A percentile compares a stretch with the other conserved stretches of the same genome.
phyloP scores from a whole-genome alignment of 768 basidiomycete species.

The Termitomyces sp. region DNA sequence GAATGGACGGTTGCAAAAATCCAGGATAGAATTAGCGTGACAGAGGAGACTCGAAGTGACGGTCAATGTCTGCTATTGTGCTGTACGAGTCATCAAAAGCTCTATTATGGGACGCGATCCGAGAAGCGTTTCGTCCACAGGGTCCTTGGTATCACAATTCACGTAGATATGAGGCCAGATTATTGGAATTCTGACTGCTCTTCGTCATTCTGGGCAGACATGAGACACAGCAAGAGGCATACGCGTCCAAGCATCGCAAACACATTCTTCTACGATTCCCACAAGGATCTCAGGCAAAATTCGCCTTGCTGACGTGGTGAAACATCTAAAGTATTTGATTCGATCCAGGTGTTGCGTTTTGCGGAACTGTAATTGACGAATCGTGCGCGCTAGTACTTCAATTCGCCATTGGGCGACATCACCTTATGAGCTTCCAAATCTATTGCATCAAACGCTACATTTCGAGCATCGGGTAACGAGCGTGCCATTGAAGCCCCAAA shows the following conservation, averaged over 20 bases:
- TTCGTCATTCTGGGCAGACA: conserved; percentile 58
- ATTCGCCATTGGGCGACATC: conserved; percentile 38
- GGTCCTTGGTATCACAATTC: conserved; percentile 39
- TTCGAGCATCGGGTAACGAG: background rate
- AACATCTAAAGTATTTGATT: conserved; percentile 40
- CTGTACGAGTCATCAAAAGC: conserved; percentile 32
- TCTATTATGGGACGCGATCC: conserved; percentile 32
- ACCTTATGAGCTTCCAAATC: conserved; percentile 35
- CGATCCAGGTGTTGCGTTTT: conserved; percentile 37
- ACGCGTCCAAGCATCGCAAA: conserved; percentile 46
- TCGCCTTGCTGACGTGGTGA: conserved; percentile 52
- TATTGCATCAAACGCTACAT: background rate
- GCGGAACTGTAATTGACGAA: conserved; percentile 41
- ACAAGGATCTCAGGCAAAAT: conserved; percentile 54
- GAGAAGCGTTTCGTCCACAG: conserved; percentile 32
- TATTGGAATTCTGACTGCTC: conserved; percentile 44
- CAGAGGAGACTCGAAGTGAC: conserved; percentile 33
- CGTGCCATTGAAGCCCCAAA: background rate
- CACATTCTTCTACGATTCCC: conserved; percentile 49
- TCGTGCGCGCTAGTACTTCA: conserved; percentile 31
- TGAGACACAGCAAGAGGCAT: conserved; percentile 54
- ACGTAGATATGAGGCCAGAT: conserved; percentile 59
- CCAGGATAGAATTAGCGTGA: conserved; percentile 36
- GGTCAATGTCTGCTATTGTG: conserved; percentile 42
- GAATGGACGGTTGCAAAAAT: conserved; percentile 28